phyloP scores from a whole-genome alignment of 2,329 filamentous ascomycete genomes.

The Blumeria hordei region DNA sequence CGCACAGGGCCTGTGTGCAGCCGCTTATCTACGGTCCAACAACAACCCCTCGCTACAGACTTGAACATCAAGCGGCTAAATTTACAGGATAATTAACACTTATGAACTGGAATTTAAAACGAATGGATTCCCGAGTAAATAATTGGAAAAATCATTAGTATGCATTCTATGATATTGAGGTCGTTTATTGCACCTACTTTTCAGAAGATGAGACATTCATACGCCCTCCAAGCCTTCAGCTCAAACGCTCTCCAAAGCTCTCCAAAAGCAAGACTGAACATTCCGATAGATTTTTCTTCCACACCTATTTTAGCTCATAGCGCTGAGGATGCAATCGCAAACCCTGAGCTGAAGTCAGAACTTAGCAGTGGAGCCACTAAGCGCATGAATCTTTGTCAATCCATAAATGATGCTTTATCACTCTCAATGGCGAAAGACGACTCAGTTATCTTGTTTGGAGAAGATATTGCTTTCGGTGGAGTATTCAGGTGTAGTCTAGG shows the following conservation, averaged over 20 bases:
- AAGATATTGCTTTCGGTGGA: conserved; percentile 91
- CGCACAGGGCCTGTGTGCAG: no score
- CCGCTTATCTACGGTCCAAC: no score
- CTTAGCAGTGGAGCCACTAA: conserved; percentile 48
- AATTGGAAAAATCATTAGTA: no score
- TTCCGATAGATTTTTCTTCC: conserved; percentile 66
- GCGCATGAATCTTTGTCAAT: conserved; percentile 81
- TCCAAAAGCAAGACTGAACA: conserved; percentile 46
- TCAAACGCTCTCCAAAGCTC: conserved; percentile 8
- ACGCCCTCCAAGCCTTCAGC: neutral
- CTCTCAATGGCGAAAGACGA: conserved; percentile 66
- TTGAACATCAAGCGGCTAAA: neutral
- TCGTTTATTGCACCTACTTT: no score
- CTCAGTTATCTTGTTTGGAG: conserved; percentile 73
- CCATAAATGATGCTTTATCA: conserved; percentile 73
- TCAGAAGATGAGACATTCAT: no score
- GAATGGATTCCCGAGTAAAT: no score
- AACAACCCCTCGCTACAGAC: no score
- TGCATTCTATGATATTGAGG: no score
- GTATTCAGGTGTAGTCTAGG: conserved; percentile 92
- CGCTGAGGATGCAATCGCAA: conserved; percentile 43
- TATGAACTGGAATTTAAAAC: no score
- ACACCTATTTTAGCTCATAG: conserved; percentile 64
- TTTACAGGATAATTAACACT: no score
- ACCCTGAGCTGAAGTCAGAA: conserved; percentile 44